Evolutionary conservation across 2,329 filamentous ascomycete genomes (phyloP).

Genomic region (Claviceps lovelessii): DNA sequence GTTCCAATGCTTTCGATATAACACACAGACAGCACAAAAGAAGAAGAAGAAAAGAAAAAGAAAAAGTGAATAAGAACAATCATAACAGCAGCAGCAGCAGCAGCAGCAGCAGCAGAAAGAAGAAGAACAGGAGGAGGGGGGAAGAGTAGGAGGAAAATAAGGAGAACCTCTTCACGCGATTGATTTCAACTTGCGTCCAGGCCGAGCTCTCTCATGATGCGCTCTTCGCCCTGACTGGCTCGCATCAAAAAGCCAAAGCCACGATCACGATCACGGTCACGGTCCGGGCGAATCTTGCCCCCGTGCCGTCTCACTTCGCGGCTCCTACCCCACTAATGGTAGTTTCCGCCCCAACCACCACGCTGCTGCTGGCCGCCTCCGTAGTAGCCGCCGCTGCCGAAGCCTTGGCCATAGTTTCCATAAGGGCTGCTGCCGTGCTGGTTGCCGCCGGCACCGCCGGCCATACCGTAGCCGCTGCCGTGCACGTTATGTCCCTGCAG

Average conservation of each 20-base stretch:
- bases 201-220: conserved; percentile 8
- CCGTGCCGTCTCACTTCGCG: conserved; percentile 13
- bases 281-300: conserved; percentile 5
- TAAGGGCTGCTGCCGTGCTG: conserved; percentile 41
- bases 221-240: conserved; percentile 4
- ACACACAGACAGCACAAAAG: background rate
- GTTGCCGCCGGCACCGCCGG: conserved; percentile 33
- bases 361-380: conserved; percentile 29
- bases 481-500: conserved; percentile 39
- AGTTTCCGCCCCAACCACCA: conserved; percentile 47
- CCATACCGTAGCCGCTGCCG: conserved; percentile 41
- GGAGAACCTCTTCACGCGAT: conserved; percentile 4
- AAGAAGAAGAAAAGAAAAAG: background rate
- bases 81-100: background rate
- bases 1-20: conserved; percentile 13
- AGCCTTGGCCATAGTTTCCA: conserved; percentile 36
- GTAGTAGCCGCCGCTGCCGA: conserved; percentile 34
- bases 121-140: background rate
- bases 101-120: background rate
- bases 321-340: conserved; percentile 30
- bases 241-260: background rate
- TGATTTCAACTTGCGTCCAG: conserved; percentile 2
- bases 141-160: background rate
- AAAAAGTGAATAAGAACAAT: background rate
- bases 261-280: conserved; percentile 1